These are phyloP conservation scores for Arachnopeziza araneosa DNA, from an alignment of 2,329 filamentous ascomycete species.

Conservation along the genomic window DNA sequence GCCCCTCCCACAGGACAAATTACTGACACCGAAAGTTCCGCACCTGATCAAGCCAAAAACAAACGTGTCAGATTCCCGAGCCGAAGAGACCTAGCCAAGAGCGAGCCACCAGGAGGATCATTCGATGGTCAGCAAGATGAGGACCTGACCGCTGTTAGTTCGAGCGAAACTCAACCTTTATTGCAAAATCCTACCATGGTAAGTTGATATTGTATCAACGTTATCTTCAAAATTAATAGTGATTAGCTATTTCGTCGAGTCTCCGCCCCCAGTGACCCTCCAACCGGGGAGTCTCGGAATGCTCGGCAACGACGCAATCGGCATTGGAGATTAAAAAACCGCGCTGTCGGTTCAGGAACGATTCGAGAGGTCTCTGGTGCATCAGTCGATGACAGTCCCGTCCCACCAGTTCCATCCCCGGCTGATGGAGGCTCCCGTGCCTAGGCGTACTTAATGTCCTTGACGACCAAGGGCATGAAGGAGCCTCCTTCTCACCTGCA, in stretches of 20 bases:
- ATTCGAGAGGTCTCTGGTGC: conserved; percentile 4
- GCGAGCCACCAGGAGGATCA: conserved; percentile 19
- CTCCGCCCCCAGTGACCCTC: conserved; percentile 27
- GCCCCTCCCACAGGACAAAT: conserved; percentile 7
- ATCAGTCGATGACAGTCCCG: conserved; percentile 5
- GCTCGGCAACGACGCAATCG: conserved; percentile 19
- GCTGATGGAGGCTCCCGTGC: background rate
- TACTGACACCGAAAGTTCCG: conserved; percentile 5
- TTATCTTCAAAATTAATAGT: background rate
- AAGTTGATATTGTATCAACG: background rate
- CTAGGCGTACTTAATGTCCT: background rate
- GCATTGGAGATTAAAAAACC: conserved; percentile 28
- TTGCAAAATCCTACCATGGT: conserved; percentile 11
- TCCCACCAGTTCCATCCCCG: conserved; percentile 13
- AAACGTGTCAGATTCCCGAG: conserved; percentile 12
- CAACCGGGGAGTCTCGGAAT: conserved; percentile 12
- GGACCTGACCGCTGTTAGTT: conserved; percentile 17
- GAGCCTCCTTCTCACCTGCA: background rate
- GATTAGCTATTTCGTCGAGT: conserved; percentile 18
- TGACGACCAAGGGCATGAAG: background rate
- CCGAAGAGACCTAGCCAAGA: conserved; percentile 21
- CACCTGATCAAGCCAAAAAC: background rate
- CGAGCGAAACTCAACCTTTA: conserved; percentile 19
- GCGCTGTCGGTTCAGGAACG: conserved; percentile 9
- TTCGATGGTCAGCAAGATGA: conserved; percentile 22